These are phyloP conservation scores for Oryza longistaminata DNA, from an alignment of 176 grass and related monocot genomes.

Conservation along the genomic window DNA sequence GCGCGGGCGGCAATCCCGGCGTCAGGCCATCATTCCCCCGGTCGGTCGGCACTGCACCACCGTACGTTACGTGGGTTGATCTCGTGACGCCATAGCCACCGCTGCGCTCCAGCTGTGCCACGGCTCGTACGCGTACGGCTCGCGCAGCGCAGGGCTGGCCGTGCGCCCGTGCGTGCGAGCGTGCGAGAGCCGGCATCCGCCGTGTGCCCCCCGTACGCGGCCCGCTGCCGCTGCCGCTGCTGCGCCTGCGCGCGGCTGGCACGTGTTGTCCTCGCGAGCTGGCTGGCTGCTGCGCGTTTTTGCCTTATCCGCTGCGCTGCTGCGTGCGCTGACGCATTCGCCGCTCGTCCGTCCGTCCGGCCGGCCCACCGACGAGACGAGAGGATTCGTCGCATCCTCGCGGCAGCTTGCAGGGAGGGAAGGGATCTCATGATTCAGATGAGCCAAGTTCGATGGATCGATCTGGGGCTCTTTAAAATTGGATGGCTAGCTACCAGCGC, in stretches of 20 bases:
- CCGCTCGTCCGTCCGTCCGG: too few relatives aligned
- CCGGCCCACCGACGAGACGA: slow-evolving; percentile 8
- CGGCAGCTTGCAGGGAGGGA: not conserved
- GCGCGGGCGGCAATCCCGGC: not conserved
- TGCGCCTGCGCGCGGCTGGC: not conserved
- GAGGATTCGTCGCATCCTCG: not conserved
- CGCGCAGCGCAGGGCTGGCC: too few relatives aligned
- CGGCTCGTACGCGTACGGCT: not conserved
- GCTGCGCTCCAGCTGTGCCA: not conserved
- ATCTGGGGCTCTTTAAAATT: not conserved
- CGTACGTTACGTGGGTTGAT: not conserved
- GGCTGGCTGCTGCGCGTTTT: not conserved
- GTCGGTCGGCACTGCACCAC: not conserved
- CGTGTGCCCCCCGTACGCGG: not conserved
- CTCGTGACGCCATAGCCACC: not conserved
- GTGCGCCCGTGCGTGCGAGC: not conserved
- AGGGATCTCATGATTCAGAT: not conserved
- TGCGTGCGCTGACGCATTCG: not conserved
- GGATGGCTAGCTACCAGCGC: not conserved
- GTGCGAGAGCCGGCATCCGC: not conserved
- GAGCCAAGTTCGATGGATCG: slow-evolving; percentile 2
- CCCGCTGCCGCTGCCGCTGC: too few relatives aligned
- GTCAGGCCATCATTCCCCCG: slow-evolving; percentile 5
- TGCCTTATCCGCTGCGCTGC: not conserved
- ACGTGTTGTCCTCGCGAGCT: slow-evolving; percentile 23